Conservation (phyloP, 2,329 filamentous ascomycete species). For the Cercospora zeae-maydis region DNA sequence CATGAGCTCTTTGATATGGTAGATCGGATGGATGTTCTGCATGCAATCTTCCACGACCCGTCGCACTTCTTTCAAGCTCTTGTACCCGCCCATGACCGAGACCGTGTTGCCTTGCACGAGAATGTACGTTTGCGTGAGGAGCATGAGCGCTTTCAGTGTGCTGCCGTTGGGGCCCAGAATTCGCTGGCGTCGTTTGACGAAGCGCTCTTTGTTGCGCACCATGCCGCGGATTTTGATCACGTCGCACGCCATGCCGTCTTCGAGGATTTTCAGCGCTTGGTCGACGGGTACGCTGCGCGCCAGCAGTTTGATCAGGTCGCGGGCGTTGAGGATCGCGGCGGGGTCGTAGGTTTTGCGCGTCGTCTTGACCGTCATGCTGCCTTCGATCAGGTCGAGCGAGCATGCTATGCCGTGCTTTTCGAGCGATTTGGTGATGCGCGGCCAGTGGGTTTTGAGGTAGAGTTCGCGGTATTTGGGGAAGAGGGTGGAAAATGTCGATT, state of each 20-base stretch:
- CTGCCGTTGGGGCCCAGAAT: constrained; percentile 88
- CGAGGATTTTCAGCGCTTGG: constrained; percentile 88
- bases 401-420: constrained; percentile 87
- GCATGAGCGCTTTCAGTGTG: constrained; percentile 88
- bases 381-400: constrained; percentile 89
- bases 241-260: constrained; percentile 88
- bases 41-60: constrained; percentile 92
- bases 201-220: constrained; percentile 89
- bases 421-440: constrained; percentile 78
- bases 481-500: constrained; percentile 78
- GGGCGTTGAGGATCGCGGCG: constrained; percentile 85
- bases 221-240: constrained; percentile 92
- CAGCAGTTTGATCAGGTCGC: constrained; percentile 90
- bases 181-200: constrained; percentile 88
- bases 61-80: constrained; percentile 87
- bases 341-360: constrained; percentile 90
- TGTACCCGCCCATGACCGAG: constrained; percentile 84
- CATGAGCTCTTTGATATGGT: constrained; percentile 95
- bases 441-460: constrained; percentile 91
- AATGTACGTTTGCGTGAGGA: constrained; percentile 87
- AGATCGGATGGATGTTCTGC: constrained; percentile 84
- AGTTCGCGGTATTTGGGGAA: constrained; percentile 97
- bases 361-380: constrained; percentile 94
- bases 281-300: constrained; percentile 88
- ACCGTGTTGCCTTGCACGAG: constrained; percentile 97